phyloP scores from a whole-genome alignment of 495 filamentous ascomycete species.

The Penicillium pancosmium region DNA sequence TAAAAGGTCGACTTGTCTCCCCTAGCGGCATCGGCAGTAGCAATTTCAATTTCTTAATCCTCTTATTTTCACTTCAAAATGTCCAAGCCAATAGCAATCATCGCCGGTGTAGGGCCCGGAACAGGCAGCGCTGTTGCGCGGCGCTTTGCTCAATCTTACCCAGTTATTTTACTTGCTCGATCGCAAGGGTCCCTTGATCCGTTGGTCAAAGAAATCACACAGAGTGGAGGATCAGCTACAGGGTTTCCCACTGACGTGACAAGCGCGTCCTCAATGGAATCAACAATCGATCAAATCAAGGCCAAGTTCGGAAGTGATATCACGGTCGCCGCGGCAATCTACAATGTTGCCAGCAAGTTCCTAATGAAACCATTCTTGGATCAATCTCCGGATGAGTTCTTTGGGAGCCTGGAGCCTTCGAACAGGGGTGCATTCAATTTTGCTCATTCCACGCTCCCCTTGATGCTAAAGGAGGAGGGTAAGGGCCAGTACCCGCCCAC shows the following conservation, averaged over 20 bases:
- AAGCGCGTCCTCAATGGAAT: conserved; percentile 50
- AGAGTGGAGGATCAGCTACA: conserved; percentile 62
- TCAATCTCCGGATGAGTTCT: conserved; percentile 56
- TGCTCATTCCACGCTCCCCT: conserved; percentile 63
- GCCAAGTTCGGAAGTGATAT: conserved; percentile 43
- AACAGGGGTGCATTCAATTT: conserved; percentile 70
- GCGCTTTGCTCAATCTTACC: conserved; percentile 63
- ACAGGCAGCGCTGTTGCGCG: conserved; percentile 55
- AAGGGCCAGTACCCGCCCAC: conserved; percentile 58
- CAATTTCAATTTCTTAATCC: too few relatives aligned
- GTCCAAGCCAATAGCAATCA: conserved; percentile 45
- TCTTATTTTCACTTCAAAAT: background rate
- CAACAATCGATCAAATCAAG: conserved; percentile 60
- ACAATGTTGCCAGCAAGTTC: conserved; percentile 66
- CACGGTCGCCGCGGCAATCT: conserved; percentile 66
- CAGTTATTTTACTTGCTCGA: conserved; percentile 68
- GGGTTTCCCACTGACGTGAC: conserved; percentile 66
- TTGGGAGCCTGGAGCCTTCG: conserved; percentile 39
- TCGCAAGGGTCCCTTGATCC: conserved; percentile 56
- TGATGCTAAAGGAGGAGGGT: conserved; percentile 52
- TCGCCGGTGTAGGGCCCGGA: conserved; percentile 65
- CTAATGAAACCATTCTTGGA: conserved; percentile 70
- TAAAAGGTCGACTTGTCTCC: background rate
- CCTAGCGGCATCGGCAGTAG: background rate
- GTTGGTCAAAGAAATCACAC: conserved; percentile 63